phyloP scores from a whole-genome alignment of 169 alveolate species.

The Eimeria necatrix region DNA sequence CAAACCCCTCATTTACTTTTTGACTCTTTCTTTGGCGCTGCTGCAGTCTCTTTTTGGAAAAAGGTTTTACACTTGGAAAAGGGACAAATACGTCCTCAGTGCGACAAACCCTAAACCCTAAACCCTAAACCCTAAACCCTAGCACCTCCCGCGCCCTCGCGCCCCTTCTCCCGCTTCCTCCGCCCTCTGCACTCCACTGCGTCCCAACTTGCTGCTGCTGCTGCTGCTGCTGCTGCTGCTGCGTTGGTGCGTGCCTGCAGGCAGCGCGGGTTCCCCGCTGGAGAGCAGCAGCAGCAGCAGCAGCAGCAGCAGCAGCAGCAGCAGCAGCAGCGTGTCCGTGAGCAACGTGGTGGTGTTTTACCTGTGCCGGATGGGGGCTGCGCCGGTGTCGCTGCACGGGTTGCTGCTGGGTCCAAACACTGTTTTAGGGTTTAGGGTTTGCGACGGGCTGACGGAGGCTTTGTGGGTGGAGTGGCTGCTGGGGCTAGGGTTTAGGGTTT shows the following conservation, averaged over 20 bases:
- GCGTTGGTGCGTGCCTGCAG: background rate
- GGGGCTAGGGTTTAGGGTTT: constrained; percentile 15
- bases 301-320: background rate
- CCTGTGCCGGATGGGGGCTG: constrained; percentile 80
- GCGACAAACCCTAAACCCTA: constrained; percentile 8
- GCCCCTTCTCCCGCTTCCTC: too few relatives aligned
- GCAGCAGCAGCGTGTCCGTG: constrained; percentile 16
- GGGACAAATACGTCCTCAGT: constrained; percentile 16
- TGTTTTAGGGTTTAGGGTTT: constrained; percentile 78
- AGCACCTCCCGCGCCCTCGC: too few relatives aligned
- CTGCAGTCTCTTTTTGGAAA: constrained; percentile 6
- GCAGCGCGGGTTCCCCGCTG: background rate
- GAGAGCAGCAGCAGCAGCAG: too few relatives aligned
- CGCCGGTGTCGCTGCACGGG: constrained; percentile 82
- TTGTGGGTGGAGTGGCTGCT: constrained; percentile 68
- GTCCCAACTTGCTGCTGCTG: too few relatives aligned
- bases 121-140: constrained; percentile 25
- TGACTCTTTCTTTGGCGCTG: background rate
- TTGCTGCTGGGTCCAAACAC: constrained; percentile 84
- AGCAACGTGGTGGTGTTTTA: constrained; percentile 55
- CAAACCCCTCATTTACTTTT: background rate
- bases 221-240: too few relatives aligned
- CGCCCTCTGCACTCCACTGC: too few relatives aligned
- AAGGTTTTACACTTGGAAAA: background rate
- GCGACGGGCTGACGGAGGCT: constrained; percentile 78